These are phyloP conservation scores for Cucurbita argyrosperma DNA, from an alignment of 306 rosid genomes.

Conservation along the genomic window DNA sequence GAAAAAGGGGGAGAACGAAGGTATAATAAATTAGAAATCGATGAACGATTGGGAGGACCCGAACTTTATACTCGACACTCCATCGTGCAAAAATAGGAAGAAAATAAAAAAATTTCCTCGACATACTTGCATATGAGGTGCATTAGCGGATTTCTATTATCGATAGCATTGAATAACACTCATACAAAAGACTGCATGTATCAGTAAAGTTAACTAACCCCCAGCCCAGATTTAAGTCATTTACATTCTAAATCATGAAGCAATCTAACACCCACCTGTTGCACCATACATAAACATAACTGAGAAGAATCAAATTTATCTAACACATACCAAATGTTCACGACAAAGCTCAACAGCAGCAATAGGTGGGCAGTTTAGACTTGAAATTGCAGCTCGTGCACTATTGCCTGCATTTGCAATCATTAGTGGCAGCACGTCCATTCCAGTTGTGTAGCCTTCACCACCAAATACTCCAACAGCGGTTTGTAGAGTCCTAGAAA, in stretches of 20 bases:
- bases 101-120: neutral
- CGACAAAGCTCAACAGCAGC: slow-evolving; percentile 31
- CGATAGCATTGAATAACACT: neutral
- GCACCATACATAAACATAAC: neutral
- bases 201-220: neutral
- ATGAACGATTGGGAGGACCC: neutral
- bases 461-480: slow-evolving; percentile 44
- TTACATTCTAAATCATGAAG: neutral
- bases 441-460: slow-evolving; percentile 20
- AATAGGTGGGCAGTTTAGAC: slow-evolving; percentile 30
- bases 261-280: neutral
- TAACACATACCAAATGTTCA: slow-evolving; percentile 26
- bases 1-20: neutral
- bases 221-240: neutral
- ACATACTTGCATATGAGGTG: neutral
- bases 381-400: slow-evolving; percentile 23
- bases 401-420: slow-evolving; percentile 28
- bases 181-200: neutral
- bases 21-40: neutral
- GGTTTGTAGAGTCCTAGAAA: slow-evolving; percentile 29
- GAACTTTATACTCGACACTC: neutral
- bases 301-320: neutral
- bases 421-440: slow-evolving; percentile 27
- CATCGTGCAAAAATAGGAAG: neutral
- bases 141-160: neutral